Conservation (phyloP, 2,329 filamentous ascomycete species). For the Colletotrichum echinochloae region DNA sequence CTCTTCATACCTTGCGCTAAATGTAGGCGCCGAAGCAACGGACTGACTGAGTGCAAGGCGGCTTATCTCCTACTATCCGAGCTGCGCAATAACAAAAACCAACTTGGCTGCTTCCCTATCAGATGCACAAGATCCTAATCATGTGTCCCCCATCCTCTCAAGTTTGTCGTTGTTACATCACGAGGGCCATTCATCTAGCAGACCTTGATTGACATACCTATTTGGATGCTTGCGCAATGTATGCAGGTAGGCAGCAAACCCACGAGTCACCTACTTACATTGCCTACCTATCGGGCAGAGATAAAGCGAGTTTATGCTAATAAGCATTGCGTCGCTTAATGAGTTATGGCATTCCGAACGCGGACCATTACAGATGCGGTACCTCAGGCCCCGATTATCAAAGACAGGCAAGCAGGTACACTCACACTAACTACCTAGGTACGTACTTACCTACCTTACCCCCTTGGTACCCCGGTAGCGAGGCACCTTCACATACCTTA, state of each 20-base stretch:
- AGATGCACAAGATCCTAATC: constrained; percentile 18
- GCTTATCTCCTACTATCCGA: not conserved
- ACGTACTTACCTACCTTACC: not conserved
- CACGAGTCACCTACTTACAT: not conserved
- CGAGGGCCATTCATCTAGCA: not conserved
- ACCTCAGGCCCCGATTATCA: not conserved
- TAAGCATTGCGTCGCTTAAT: constrained; percentile 25
- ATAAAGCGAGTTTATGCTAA: not conserved
- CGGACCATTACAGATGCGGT: constrained; percentile 6
- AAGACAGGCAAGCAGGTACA: not conserved
- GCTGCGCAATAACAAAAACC: constrained; percentile 1
- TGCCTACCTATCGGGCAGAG: not conserved
- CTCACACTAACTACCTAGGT: no score
- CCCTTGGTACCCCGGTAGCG: not conserved
- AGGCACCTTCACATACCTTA: not conserved
- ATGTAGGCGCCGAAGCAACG: constrained; percentile 5
- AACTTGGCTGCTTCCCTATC: not conserved
- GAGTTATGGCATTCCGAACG: constrained; percentile 3
- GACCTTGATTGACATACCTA: not conserved
- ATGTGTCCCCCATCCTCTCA: not conserved
- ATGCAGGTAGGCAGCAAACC: not conserved
- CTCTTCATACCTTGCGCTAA: not conserved
- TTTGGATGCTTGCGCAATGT: not conserved
- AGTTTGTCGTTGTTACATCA: not conserved
- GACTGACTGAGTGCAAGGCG: not conserved